These are phyloP conservation scores for Pythium rhizo-oryzae DNA, from an alignment of 352 stramenopile genomes.

Conservation along the genomic window DNA sequence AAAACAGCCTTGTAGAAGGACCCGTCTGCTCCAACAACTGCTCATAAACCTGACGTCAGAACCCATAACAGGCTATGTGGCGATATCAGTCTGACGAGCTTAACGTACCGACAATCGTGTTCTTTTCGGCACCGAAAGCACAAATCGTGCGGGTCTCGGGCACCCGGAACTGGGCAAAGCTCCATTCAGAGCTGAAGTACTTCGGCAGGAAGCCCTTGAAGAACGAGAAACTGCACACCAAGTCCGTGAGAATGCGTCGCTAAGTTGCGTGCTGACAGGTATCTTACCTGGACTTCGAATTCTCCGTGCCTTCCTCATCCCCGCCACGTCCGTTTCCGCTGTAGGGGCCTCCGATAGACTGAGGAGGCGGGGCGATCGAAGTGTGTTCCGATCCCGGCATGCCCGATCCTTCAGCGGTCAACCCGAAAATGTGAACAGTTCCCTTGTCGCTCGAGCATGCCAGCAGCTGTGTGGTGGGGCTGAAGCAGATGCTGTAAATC, in stretches of 20 bases:
- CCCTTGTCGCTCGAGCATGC: slow-evolving; percentile 97
- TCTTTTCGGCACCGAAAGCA: slow-evolving; percentile 92
- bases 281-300: slow-evolving; percentile 83
- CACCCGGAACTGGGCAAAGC: slow-evolving; percentile 93
- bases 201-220: slow-evolving; percentile 91
- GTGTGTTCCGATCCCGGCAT: slow-evolving; percentile 58
- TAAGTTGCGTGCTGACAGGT: neutral
- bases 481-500: slow-evolving; percentile 98
- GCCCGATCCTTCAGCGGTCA: slow-evolving; percentile 70
- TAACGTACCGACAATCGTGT: slow-evolving; percentile 89
- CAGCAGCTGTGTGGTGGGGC: slow-evolving; percentile 91
- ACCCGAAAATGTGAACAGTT: slow-evolving; percentile 95
- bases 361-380: slow-evolving; percentile 52
- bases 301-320: slow-evolving; percentile 84
- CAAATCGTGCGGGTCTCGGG: slow-evolving; percentile 92
- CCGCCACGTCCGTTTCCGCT: slow-evolving; percentile 35
- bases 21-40: slow-evolving; percentile 80
- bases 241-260: neutral
- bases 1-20: slow-evolving; percentile 92
- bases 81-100: neutral
- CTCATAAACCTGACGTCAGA: neutral
- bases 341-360: slow-evolving; percentile 47
- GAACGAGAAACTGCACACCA: slow-evolving; percentile 73
- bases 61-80: neutral
- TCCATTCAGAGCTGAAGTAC: slow-evolving; percentile 95